phyloP scores from a whole-genome alignment of 1,139 yeast species.

The Schizosaccharomyces versatilis region DNA sequence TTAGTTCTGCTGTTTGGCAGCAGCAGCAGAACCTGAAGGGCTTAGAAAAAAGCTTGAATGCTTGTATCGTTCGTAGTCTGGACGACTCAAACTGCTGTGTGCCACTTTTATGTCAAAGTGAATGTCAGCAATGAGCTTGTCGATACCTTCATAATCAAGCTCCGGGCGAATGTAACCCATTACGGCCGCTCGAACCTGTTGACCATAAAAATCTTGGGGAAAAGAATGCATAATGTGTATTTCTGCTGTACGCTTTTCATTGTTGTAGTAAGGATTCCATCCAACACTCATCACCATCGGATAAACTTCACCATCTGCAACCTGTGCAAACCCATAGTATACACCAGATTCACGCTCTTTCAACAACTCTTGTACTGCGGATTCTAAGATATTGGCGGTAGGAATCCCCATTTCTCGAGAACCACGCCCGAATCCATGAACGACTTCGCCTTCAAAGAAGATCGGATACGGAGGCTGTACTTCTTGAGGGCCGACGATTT shows the following conservation, averaged over 20 bases:
- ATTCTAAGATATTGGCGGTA: conserved; percentile 29
- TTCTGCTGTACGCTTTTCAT: conserved; percentile 57
- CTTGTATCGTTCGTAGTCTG: conserved; percentile 6
- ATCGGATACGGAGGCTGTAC: conserved; percentile 9
- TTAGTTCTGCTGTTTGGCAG: too few species aligned
- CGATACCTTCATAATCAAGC: conserved; percentile 45
- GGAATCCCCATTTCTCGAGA: conserved; percentile 85
- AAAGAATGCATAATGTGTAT: conserved; percentile 68
- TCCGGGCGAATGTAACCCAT: conserved; percentile 87
- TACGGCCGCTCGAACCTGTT: conserved; percentile 40
- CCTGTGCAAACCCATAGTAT: conserved; percentile 63
- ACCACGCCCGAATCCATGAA: conserved; percentile 89
- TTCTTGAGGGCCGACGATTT: conserved; percentile 16
- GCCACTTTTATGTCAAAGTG: conserved; percentile 59
- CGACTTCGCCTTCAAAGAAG: conserved; percentile 21
- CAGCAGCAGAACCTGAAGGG: too few species aligned
- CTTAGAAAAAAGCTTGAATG: conserved; percentile 4
- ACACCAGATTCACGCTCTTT: conserved; percentile 47
- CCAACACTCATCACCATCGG: conserved; percentile 95
- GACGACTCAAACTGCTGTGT: conserved; percentile 23
- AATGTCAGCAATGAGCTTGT: conserved; percentile 71
- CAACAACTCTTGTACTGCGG: conserved; percentile 18
- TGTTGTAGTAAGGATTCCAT: conserved; percentile 80
- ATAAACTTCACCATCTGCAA: conserved; percentile 24
- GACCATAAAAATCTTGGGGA: conserved; percentile 55